phyloP scores from a whole-genome alignment of 495 filamentous ascomycete species.

The Bacidia rubella region DNA sequence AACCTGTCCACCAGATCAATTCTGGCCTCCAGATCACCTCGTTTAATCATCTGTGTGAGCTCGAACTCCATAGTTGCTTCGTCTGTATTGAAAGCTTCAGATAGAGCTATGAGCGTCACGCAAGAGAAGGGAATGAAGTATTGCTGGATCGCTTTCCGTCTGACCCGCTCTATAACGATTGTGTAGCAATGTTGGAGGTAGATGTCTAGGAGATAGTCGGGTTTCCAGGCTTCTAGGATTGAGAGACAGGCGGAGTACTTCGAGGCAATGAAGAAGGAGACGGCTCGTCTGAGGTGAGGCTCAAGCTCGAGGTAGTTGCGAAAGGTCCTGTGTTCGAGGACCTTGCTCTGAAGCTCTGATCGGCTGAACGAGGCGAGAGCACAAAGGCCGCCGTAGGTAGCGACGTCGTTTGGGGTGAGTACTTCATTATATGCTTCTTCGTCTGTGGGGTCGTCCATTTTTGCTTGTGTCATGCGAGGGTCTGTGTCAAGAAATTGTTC shows the following conservation, averaged over 20 bases:
- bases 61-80: conserved; percentile 57
- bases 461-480: conserved; percentile 19
- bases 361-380: conserved; percentile 85
- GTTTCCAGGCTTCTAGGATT: conserved; percentile 64
- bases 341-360: conserved; percentile 52
- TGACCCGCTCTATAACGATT: conserved; percentile 56
- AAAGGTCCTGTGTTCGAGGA: conserved; percentile 70
- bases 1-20: conserved; percentile 74
- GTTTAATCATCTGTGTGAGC: conserved; percentile 61
- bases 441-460: conserved; percentile 29
- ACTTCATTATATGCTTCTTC: conserved; percentile 55
- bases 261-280: conserved; percentile 72
- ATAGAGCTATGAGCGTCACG: conserved; percentile 57
- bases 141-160: conserved; percentile 83
- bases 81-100: conserved; percentile 44
- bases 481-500: conserved; percentile 48
- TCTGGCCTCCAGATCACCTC: conserved; percentile 56
- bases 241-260: conserved; percentile 74
- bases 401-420: conserved; percentile 73
- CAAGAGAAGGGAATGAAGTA: conserved; percentile 73
- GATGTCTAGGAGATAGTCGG: conserved; percentile 81
- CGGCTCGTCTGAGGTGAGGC: conserved; percentile 84
- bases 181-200: conserved; percentile 65
- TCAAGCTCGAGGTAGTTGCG: conserved; percentile 83
- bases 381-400: conserved; percentile 80